These are phyloP conservation scores for Butyriboletus regius DNA, from an alignment of 1,284 basidiomycete genomes.

Conservation along the genomic window DNA sequence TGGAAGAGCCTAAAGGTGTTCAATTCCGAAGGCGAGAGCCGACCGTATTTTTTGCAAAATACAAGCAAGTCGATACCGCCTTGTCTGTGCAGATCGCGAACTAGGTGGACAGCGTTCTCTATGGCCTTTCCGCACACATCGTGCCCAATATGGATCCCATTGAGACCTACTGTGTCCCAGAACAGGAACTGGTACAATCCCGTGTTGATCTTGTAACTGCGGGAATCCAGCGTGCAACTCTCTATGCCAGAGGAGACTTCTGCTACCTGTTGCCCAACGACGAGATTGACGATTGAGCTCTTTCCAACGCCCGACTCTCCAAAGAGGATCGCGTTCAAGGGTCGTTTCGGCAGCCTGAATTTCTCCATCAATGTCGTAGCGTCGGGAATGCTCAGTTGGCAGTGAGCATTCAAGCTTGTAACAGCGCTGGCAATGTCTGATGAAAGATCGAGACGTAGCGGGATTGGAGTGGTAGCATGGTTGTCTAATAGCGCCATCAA, in stretches of 20 bases:
- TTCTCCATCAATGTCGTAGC: conserved; percentile 14
- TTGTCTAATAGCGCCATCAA: conserved; percentile 13
- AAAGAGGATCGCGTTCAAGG: conserved; percentile 23
- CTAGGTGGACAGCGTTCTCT: conserved; percentile 30
- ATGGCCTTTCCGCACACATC: conserved; percentile 26
- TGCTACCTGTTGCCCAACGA: conserved; percentile 16
- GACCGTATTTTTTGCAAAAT: conserved; percentile 31
- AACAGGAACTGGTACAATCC: conserved; percentile 22
- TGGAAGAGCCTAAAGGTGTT: conserved; percentile 34
- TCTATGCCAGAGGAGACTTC: conserved; percentile 9
- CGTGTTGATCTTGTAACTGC: conserved; percentile 17
- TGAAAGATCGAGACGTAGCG: conserved; percentile 15
- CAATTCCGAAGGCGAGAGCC: conserved; percentile 25
- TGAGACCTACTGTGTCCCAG: conserved; percentile 35
- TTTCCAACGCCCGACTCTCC: conserved; percentile 28
- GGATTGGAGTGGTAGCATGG: conserved; percentile 2
- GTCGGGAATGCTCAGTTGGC: conserved; percentile 8
- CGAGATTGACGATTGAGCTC: conserved; percentile 28
- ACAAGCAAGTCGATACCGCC: conserved; percentile 36
- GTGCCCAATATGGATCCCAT: conserved; percentile 10
- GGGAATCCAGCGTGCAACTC: conserved; percentile 22
- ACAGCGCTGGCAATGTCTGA: background rate
- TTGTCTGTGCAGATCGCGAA: conserved; percentile 25
- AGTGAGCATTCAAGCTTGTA: conserved; percentile 11
- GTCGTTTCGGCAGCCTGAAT: conserved; percentile 13